A percentile compares a stretch with the other conserved stretches of the same genome.
phyloP scores from a whole-genome alignment of 1,284 basidiomycete species.

The Apiotrichum siamense region DNA sequence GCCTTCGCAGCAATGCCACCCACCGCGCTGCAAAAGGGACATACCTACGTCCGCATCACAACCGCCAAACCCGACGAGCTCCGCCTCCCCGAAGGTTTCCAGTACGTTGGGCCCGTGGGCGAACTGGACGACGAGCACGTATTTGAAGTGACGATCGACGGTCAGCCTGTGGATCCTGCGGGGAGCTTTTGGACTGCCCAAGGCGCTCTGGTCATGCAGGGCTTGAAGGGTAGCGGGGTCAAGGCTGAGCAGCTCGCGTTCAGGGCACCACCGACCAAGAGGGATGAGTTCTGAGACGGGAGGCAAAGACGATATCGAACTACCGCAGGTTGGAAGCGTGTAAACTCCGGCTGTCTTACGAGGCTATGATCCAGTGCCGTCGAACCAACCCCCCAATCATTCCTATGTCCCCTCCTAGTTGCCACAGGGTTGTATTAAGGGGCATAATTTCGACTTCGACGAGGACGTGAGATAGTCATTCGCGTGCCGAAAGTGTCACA shows the following conservation, averaged over 20 bases:
- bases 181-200: slow-evolving; percentile 15
- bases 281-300: slow-evolving; percentile 34
- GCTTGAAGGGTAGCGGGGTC: slow-evolving; percentile 30
- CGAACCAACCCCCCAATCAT: no score
- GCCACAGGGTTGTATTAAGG: no score
- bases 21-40: slow-evolving; percentile 22
- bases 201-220: slow-evolving; percentile 10
- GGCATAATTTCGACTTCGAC: no score
- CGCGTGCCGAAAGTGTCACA: no score
- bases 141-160: slow-evolving; percentile 26
- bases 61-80: slow-evolving; percentile 12
- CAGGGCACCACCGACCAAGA: slow-evolving; percentile 34
- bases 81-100: not conserved
- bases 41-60: slow-evolving; percentile 36
- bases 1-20: slow-evolving; percentile 9
- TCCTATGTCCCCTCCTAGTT: no score
- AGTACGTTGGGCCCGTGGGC: slow-evolving; percentile 36
- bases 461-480: no score
- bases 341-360: no score
- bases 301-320: no score
- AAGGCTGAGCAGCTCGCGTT: slow-evolving; percentile 26
- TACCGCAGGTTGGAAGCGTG: no score
- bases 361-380: no score
- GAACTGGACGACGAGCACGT: slow-evolving; percentile 42
- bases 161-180: slow-evolving; percentile 4